Conservation (phyloP, 495 filamentous ascomycete genomes). For the Aspergillus wentii region DNA sequence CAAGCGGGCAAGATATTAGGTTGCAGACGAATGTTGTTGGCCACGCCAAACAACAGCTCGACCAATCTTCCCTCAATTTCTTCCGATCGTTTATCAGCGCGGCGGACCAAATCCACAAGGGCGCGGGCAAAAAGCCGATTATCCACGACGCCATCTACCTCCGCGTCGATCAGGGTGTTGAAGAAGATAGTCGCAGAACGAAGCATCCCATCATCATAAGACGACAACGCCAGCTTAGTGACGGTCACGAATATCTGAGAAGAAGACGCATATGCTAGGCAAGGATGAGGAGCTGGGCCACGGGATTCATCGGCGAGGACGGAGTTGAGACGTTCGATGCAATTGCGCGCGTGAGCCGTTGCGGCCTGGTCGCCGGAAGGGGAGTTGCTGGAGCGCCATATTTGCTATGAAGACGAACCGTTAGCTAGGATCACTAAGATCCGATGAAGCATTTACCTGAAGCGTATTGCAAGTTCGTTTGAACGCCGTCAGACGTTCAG, state of each 20-base stretch:
- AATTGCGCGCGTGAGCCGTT: conserved; percentile 44
- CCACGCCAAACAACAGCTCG: conserved; percentile 87
- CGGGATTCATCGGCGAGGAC: conserved; percentile 86
- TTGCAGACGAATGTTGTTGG: conserved; percentile 88
- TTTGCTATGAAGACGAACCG: conserved; percentile 49
- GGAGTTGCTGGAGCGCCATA: conserved; percentile 65
- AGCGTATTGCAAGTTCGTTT: conserved; percentile 83
- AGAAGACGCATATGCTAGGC: conserved; percentile 74
- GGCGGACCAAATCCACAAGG: conserved; percentile 69
- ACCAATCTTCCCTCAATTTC: conserved; percentile 82
- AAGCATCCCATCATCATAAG: conserved; percentile 74
- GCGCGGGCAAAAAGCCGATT: conserved; percentile 77
- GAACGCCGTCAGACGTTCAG: conserved; percentile 83
- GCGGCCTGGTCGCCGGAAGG: conserved; percentile 46
- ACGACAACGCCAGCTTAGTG: conserved; percentile 75
- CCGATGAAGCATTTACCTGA: conserved; percentile 52
- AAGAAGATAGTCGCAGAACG: conserved; percentile 80
- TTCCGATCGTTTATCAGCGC: conserved; percentile 52
- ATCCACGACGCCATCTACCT: conserved; percentile 89
- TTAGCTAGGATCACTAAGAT: conserved; percentile 16
- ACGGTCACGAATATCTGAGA: conserved; percentile 84
- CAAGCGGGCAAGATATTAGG: conserved; percentile 80
- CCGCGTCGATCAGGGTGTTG: conserved; percentile 86
- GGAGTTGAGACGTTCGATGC: conserved; percentile 64
- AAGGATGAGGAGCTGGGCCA: conserved; percentile 80